These are phyloP conservation scores for Saturnispora serradocipensis DNA, from an alignment of 805 yeast genomes.

Conservation along the genomic window DNA sequence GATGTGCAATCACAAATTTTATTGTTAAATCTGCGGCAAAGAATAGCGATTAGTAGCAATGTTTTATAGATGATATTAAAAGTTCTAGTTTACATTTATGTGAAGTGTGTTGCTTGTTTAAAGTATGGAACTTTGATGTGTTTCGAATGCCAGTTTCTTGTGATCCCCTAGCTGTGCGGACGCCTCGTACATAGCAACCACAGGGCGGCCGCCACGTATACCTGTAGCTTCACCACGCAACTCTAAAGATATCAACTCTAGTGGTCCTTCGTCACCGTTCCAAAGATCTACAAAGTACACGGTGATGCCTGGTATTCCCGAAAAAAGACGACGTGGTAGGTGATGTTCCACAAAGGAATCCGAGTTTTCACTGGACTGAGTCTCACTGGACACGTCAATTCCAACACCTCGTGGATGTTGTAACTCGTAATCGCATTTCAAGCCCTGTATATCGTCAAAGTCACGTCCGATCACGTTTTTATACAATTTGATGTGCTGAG, in stretches of 20 bases:
- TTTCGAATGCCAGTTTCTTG: constrained; percentile 4
- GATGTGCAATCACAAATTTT: not conserved
- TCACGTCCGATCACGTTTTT: constrained; percentile 66
- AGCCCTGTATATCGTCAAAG: constrained; percentile 49
- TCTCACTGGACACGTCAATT: constrained; percentile 56
- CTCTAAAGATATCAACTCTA: constrained; percentile 61
- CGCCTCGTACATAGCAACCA: constrained; percentile 72
- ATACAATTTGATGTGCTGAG: constrained; percentile 57
- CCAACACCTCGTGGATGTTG: constrained; percentile 52
- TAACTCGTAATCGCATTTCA: constrained; percentile 41
- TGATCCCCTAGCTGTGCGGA: constrained; percentile 94
- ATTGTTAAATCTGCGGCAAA: no score
- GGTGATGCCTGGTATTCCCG: constrained; percentile 59
- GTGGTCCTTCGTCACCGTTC: constrained; percentile 48
- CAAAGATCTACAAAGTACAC: constrained; percentile 61
- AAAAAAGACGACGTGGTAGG: constrained; percentile 64
- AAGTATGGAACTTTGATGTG: not conserved
- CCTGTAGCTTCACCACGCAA: constrained; percentile 63
- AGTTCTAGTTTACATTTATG: not conserved
- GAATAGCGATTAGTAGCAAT: no score
- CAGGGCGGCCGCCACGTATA: constrained; percentile 60
- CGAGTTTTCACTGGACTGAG: constrained; percentile 30
- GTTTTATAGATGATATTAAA: no score
- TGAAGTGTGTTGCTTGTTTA: not conserved
- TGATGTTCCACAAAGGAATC: constrained; percentile 69